phyloP scores from a whole-genome alignment of 2,329 filamentous ascomycete species.

The Drechslerella stenobrocha region DNA sequence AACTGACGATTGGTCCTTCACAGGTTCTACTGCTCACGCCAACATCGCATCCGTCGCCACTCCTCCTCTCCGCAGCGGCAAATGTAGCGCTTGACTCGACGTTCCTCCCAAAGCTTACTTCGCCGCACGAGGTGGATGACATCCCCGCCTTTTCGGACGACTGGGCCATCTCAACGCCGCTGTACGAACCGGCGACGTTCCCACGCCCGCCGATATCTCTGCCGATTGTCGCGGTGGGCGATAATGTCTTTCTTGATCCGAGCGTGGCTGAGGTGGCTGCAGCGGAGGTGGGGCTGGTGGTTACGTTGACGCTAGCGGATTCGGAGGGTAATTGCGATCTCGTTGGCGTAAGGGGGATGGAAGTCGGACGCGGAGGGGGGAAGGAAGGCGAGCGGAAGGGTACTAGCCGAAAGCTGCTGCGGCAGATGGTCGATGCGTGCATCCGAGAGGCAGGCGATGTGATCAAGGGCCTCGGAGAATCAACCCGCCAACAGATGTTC shows the following conservation, averaged over 20 bases:
- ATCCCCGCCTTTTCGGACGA: constrained; percentile 92
- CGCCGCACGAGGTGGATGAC: constrained; percentile 82
- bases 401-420: constrained; percentile 29
- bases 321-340: constrained; percentile 33
- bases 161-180: constrained; percentile 78
- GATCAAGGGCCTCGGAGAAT: constrained; percentile 29
- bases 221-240: constrained; percentile 80
- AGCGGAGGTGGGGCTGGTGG: constrained; percentile 82
- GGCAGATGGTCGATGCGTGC: constrained; percentile 34
- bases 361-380: constrained; percentile 40
- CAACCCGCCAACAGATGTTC: constrained; percentile 40
- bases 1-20: background rate
- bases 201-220: constrained; percentile 81
- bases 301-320: constrained; percentile 66
- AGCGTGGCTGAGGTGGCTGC: constrained; percentile 88
- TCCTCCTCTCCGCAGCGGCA: constrained; percentile 86
- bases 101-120: constrained; percentile 79
- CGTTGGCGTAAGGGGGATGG: constrained; percentile 42
- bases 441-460: constrained; percentile 27
- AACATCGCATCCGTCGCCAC: constrained; percentile 83
- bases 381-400: constrained; percentile 42
- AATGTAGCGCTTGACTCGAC: constrained; percentile 91
- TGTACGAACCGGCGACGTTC: constrained; percentile 63
- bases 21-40: constrained; percentile 92
- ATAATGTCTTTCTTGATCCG: constrained; percentile 93